Evolutionary conservation across 257 asterid species (phyloP).

Genomic region (Salvia hispanica): DNA sequence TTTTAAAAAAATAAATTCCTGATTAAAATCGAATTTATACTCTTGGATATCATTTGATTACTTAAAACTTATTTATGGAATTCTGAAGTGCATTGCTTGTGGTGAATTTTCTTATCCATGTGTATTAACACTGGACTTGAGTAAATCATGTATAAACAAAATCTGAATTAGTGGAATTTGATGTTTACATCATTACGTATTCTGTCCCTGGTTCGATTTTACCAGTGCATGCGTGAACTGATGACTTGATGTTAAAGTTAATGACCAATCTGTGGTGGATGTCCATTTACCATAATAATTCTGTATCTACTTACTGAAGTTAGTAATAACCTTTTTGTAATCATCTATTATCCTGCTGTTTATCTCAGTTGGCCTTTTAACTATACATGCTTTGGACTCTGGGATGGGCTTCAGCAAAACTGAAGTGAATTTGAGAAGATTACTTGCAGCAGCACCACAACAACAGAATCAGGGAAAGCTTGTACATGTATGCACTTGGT

Average conservation of each 20-base stretch:
- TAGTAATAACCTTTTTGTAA: neutral
- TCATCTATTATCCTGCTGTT: conserved; percentile 2
- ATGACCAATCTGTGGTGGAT: neutral
- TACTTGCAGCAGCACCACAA: conserved; percentile 76
- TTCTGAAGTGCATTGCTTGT: neutral
- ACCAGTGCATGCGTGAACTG: neutral
- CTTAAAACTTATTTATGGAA: neutral
- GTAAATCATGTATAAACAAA: neutral
- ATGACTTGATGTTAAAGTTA: neutral
- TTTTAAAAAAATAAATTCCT: too few species aligned
- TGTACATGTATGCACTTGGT: conserved; percentile 62
- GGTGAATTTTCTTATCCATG: neutral
- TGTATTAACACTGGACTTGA: neutral
- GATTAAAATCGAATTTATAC: too few species aligned
- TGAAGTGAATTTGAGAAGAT: conserved; percentile 81
- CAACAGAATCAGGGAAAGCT: conserved; percentile 87
- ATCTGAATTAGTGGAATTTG: neutral
- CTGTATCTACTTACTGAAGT: neutral
- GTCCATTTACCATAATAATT: neutral
- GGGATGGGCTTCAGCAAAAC: conserved; percentile 80
- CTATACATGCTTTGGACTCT: conserved; percentile 20
- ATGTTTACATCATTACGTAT: neutral
- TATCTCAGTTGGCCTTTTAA: neutral
- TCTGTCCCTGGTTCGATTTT: neutral
- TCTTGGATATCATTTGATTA: too few species aligned